phyloP scores from a whole-genome alignment of 768 basidiomycete species.

The Calocybe gangraenosa region DNA sequence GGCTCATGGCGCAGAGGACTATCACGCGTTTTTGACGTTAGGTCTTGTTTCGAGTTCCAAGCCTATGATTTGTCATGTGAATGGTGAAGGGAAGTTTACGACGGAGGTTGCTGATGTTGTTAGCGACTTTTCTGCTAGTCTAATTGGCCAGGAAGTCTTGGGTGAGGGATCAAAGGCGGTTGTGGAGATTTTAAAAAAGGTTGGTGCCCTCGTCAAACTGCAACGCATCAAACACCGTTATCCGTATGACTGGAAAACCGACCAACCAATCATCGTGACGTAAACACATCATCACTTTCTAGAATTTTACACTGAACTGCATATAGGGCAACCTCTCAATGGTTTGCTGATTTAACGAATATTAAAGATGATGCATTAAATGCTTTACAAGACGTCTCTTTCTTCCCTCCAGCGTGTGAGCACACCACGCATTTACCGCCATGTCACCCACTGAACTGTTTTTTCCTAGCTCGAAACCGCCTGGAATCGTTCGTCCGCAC shows the following conservation, averaged over 20 bases:
- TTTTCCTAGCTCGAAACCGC: constrained; percentile 69
- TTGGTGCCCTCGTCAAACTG: constrained; percentile 58
- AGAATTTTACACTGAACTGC: not conserved
- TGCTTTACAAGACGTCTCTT: constrained; percentile 66
- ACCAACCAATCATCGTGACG: constrained; percentile 89
- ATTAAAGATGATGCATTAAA: constrained; percentile 76
- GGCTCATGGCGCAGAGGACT: constrained; percentile 93
- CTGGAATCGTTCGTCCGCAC: constrained; percentile 81
- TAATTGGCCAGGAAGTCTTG: constrained; percentile 73
- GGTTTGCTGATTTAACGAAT: constrained; percentile 90
- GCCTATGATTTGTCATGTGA: constrained; percentile 76
- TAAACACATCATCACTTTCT: constrained; percentile 29
- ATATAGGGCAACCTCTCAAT: constrained; percentile 85
- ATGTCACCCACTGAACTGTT: not conserved
- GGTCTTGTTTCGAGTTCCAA: constrained; percentile 42
- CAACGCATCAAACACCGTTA: constrained; percentile 82
- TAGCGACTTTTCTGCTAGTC: constrained; percentile 39
- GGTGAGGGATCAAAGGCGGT: constrained; percentile 66
- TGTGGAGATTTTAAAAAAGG: constrained; percentile 54
- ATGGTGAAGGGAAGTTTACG: constrained; percentile 70
- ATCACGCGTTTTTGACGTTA: constrained; percentile 62
- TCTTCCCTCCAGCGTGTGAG: constrained; percentile 73
- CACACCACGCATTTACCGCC: not conserved
- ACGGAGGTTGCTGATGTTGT: constrained; percentile 52
- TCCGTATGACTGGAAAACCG: constrained; percentile 96